Evolutionary conservation across 1,284 basidiomycete species (phyloP).

Genomic region (Heterobasidion occidentale): DNA sequence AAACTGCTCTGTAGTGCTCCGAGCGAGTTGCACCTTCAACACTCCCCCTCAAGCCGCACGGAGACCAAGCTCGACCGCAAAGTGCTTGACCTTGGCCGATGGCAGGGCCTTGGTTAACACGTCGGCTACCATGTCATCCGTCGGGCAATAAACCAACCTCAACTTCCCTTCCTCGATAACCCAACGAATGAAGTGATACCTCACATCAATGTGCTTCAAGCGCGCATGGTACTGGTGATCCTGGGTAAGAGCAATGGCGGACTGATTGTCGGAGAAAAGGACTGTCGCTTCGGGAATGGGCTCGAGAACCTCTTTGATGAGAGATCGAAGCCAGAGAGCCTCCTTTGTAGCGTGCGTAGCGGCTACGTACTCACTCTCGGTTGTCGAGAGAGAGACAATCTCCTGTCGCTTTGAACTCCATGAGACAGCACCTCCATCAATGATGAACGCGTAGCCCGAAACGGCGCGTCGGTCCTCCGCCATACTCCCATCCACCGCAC

Average conservation of each 20-base stretch:
- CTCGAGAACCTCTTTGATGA: constrained; percentile 9
- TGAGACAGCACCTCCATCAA: constrained; percentile 9
- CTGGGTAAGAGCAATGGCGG: not conserved
- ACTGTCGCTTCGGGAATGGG: not conserved
- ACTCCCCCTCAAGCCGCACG: no score
- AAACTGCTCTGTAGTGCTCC: no score
- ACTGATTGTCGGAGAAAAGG: not conserved
- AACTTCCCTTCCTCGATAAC: not conserved
- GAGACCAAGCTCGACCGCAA: not conserved
- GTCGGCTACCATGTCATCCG: not conserved
- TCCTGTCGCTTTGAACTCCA: constrained; percentile 17
- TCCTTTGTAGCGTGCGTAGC: constrained; percentile 13
- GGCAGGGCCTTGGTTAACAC: not conserved
- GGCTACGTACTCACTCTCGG: constrained; percentile 23
- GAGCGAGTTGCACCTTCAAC: no score
- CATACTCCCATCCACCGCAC: no score
- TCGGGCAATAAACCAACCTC: not conserved
- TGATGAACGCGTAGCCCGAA: constrained; percentile 12
- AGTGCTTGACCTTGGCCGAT: not conserved
- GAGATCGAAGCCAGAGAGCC: constrained; percentile 14
- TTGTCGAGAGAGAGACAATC: constrained; percentile 16
- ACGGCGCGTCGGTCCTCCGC: not conserved
- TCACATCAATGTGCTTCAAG: constrained; percentile 3
- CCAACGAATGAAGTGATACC: constrained; percentile 1
- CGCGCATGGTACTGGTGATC: not conserved